Evolutionary conservation across 2,329 filamentous ascomycete genomes (phyloP), one percentile per base, ranked within the genome.

Genomic region (Neonectria neomacrospora): DNA sequence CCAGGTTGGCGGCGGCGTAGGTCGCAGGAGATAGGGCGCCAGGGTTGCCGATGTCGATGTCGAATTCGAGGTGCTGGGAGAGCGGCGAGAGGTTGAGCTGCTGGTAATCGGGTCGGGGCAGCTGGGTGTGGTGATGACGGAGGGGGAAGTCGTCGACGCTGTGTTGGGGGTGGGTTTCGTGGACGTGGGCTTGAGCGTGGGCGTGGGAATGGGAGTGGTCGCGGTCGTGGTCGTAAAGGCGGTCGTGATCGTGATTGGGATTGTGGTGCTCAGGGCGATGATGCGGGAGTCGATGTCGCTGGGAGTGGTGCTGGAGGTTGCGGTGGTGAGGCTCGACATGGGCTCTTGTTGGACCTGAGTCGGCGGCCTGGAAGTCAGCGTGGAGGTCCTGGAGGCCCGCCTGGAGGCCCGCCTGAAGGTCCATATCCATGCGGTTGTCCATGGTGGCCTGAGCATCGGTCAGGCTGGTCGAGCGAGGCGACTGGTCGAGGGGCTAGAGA

Each of bases 361-460:
- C 69, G 66, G 66, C 54, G 67, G 65, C 64, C 64, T 73, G 69
- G 48, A 69, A 59, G 64, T 73, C 63, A 58, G 54, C 57, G 62
- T 51, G 58, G 58, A 44, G 52, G 53, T 56, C 44, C 39, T 57
- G 52, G 28, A 54, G 50, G 50, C 60, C 67, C 50, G 70, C 63
- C 61, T 70, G 72, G 67, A 73, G 71, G 71, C 70, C 73, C 62
- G 67, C 72, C 67, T 73, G 69, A 65, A 71, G 69, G 73, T 74
- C 77, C 72, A 71, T 75, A 67, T 74, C 71, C 71, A 73, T 71
- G 74, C 73, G 73, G 73, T 72, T 69, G 78, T 85, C 82, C 83
- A 85, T 86, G 77, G 79, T 82, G 75, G 77, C 77, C 76, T 77
- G 76, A 76, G 77, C 80, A 81, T 81, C 76, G 73, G 79, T 80